Base-by-base conservation (phyloP, 2,329 filamentous ascomycete species). In the Alternaria brassicae region DNA sequence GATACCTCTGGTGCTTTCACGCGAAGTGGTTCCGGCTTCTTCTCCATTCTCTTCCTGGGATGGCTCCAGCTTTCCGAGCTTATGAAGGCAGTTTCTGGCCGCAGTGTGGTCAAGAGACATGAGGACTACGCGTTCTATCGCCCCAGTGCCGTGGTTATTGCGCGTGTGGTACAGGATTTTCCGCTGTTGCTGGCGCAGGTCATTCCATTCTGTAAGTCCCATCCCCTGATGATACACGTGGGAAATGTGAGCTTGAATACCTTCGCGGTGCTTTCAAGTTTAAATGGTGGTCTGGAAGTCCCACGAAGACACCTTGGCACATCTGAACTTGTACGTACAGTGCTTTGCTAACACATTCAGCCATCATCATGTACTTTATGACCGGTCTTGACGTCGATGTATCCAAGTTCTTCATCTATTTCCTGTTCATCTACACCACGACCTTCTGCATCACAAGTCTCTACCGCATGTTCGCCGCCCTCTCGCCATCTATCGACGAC, bases 51-150 rank as follows among this genome's bases (percentile, higher is more conserved):
- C 28, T 89, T 90, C 77, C 80, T 90, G 6, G 83, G 80, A 56
- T 90, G 88, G 88, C 82, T 95, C 5, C 91, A 93, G 60, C 80
- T 96, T 47, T 87, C 89, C 0, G 91, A 96, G 74, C 82, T 93
- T 53, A 92, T 91, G 84, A 89, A 89, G 63, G 91, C 90, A 42
- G 88, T 94, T 8, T 85, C 86, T 50, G 89, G 91, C 5, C 84
- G 91, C 55, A 83, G 83, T 0, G 88, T 95, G 17, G 92, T 85
- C 63, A 89, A 79, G 76, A 87, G 88, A 37, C 88, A 91, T 68
- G 84, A 86, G 48, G 85, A 88, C 32, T 91, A 89, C 69, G 88
- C 87, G 1, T 90, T 90, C 74, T 90, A 90, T 69, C 83, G 87
- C n/a, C 88, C 88, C 0, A 88, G 86, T 34, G 88, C 88, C 36